Conservation (phyloP, 2,329 filamentous ascomycete species). For the Epichloe glyceriae region DNA sequence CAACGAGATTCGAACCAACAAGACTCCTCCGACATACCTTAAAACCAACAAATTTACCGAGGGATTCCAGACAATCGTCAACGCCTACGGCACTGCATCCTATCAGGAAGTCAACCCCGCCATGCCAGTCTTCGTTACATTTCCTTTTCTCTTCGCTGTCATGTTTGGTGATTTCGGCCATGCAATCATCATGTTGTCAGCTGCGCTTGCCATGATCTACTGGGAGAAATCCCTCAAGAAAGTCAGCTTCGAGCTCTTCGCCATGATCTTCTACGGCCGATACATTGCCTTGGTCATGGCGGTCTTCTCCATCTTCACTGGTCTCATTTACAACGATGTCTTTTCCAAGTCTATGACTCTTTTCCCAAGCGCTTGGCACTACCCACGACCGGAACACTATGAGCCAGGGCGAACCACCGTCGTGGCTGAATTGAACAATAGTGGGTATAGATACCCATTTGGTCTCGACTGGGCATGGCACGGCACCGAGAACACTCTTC, state of each 20-base stretch:
- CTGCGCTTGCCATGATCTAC: conserved; percentile 86
- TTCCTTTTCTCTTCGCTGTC: conserved; percentile 98
- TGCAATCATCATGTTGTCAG: conserved; percentile 73
- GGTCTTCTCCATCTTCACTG: conserved; percentile 91
- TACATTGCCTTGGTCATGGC: conserved; percentile 99
- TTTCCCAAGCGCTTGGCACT: conserved; percentile 85
- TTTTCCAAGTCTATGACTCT: conserved; percentile 89
- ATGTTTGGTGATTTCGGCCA: conserved; percentile 99
- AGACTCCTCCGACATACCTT: conserved; percentile 92
- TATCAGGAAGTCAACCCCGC: conserved; percentile 97
- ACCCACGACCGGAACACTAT: conserved; percentile 53
- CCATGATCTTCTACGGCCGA: conserved; percentile 97
- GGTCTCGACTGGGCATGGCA: conserved; percentile 96
- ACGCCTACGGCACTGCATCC: conserved; percentile 94
- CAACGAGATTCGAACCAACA: conserved; percentile 93
- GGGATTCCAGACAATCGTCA: conserved; percentile 97
- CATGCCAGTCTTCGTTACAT: conserved; percentile 88
- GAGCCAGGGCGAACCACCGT: conserved; percentile 50
- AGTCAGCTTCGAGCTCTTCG: conserved; percentile 82
- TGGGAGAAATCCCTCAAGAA: conserved; percentile 91
- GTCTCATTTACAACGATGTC: conserved; percentile 92
- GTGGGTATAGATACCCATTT: conserved; percentile 82
- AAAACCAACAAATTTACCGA: conserved; percentile 98
- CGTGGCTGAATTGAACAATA: conserved; percentile 49
- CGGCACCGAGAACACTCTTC: conserved; percentile 81